phyloP scores from a whole-genome alignment of 805 yeast genomes.

The Priceomyces melissophilus region DNA sequence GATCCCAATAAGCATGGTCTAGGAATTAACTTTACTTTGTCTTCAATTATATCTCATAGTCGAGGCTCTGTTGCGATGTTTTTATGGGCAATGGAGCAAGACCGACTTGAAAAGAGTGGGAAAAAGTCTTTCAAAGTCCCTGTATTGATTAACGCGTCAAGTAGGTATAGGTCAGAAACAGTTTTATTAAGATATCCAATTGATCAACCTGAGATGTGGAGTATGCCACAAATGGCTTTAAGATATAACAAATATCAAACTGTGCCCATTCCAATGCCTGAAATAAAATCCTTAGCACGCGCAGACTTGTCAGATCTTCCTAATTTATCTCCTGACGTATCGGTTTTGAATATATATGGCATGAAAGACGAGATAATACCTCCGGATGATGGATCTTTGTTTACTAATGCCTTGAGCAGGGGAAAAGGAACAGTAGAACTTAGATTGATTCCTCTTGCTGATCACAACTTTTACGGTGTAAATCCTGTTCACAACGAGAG shows the following conservation, averaged over 20 bases:
- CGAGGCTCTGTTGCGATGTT: constrained; percentile 77
- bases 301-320: constrained; percentile 44
- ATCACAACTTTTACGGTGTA: constrained; percentile 74
- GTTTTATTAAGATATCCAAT: constrained; percentile 39
- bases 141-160: constrained; percentile 66
- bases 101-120: constrained; percentile 26
- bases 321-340: constrained; percentile 42
- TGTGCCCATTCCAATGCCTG: constrained; percentile 45
- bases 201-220: constrained; percentile 15
- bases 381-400: constrained; percentile 54
- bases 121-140: constrained; percentile 48
- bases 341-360: constrained; percentile 71
- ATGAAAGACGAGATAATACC: constrained; percentile 65
- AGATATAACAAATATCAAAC: constrained; percentile 49
- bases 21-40: constrained; percentile 44
- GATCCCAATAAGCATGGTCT: constrained; percentile 31
- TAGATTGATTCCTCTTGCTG: constrained; percentile 61
- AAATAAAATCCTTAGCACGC: constrained; percentile 47
- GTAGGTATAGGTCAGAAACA: constrained; percentile 57
- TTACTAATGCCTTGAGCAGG: constrained; percentile 53
- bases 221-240: constrained; percentile 20
- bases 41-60: constrained; percentile 71
- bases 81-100: constrained; percentile 57
- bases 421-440: constrained; percentile 51
- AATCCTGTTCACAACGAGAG: constrained; percentile 31